These are phyloP conservation scores for Thelonectria discophora DNA, from an alignment of 2,329 filamentous ascomycete species.

Conservation along the genomic window DNA sequence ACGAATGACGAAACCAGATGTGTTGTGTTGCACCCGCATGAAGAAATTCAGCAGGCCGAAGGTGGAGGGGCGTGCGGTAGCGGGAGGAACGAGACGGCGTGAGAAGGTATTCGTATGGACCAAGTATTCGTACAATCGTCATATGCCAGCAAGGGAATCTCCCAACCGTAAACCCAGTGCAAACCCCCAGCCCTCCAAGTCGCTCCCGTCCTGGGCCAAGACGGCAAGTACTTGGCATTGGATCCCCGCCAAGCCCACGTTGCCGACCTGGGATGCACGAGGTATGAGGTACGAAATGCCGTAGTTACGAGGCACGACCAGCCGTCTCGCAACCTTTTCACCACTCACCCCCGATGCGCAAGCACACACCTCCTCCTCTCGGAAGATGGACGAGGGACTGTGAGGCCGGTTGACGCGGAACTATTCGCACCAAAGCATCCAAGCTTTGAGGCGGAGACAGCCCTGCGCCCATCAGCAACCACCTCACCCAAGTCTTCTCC, in stretches of 20 bases:
- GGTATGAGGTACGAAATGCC: slow-evolving; percentile 19
- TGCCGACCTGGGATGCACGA: slow-evolving; percentile 15
- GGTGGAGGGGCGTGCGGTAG: background rate
- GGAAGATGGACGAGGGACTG: background rate
- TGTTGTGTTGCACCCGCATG: background rate
- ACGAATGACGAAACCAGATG: background rate
- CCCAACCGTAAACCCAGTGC: slow-evolving; percentile 1
- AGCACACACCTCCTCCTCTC: slow-evolving; percentile 6
- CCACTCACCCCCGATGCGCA: background rate
- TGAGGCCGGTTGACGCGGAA: slow-evolving; percentile 2
- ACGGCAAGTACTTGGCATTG: slow-evolving; percentile 21
- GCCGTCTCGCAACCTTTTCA: background rate
- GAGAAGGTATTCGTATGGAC: background rate
- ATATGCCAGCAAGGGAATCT: slow-evolving; percentile 14
- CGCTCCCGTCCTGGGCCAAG: slow-evolving; percentile 15
- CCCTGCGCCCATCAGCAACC: background rate
- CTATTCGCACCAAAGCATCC: slow-evolving; percentile 10
- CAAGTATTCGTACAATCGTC: background rate
- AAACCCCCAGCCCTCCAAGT: slow-evolving; percentile 11
- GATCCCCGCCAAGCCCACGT: slow-evolving; percentile 18
- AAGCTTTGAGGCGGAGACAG: slow-evolving; percentile 23
- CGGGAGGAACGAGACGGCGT: background rate
- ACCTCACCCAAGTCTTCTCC: background rate
- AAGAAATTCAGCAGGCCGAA: background rate
- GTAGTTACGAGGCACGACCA: background rate